These are phyloP conservation scores for Penicillium arizonense DNA, from an alignment of 495 filamentous ascomycete genomes.

Conservation along the genomic window DNA sequence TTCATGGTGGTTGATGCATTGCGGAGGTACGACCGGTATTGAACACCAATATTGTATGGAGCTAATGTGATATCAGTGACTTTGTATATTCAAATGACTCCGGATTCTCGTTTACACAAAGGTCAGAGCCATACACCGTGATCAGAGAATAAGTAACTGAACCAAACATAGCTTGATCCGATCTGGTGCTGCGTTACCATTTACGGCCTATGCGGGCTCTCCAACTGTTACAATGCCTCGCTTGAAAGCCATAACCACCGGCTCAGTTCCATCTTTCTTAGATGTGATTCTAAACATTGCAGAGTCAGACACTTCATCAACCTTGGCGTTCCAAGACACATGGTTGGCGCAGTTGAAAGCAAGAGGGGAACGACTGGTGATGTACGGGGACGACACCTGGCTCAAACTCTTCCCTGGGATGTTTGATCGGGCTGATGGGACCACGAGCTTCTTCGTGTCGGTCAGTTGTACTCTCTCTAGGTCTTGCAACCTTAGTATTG, in stretches of 20 bases:
- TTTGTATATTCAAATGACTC: conserved; percentile 85
- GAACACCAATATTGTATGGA: neutral
- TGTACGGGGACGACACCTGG: conserved; percentile 99
- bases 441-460: conserved; percentile 97
- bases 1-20: conserved; percentile 99
- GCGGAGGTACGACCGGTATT: conserved; percentile 60
- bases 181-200: conserved; percentile 79
- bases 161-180: conserved; percentile 67
- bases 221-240: conserved; percentile 98
- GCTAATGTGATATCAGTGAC: conserved; percentile 58
- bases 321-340: conserved; percentile 82
- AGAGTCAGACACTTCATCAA: conserved; percentile 87
- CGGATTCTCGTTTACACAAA: conserved; percentile 87
- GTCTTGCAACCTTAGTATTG: conserved; percentile 1
- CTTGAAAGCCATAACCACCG: conserved; percentile 95
- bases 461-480: conserved; percentile 53
- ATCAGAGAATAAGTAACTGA: conserved; percentile 2
- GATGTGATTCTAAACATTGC: conserved; percentile 97
- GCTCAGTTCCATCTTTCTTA: conserved; percentile 92
- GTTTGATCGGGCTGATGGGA: conserved; percentile 85
- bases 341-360: conserved; percentile 92
- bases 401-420: conserved; percentile 89
- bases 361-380: conserved; percentile 72
- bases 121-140: conserved; percentile 48
- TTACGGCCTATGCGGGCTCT: conserved; percentile 92